Evolutionary conservation across 164 flowering plant genomes (phyloP), one percentile per base, ranked within the genome.

Genomic region (Tetracentron sinense): DNA sequence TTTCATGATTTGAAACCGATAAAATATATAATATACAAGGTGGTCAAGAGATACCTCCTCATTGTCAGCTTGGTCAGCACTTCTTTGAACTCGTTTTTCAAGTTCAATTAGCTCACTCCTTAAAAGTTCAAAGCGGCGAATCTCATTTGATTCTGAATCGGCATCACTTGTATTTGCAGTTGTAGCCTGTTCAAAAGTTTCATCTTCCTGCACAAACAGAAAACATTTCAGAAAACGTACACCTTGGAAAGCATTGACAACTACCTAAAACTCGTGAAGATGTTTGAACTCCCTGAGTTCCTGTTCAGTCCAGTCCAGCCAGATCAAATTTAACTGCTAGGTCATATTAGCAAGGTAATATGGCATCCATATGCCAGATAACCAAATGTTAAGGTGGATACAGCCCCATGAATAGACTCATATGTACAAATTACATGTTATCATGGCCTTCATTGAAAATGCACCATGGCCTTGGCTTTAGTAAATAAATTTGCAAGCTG

Each of bases 61-160:
- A 73, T 66, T 63, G 58, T 79, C 86, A 60, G 79, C 68, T 63
- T 58, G 80, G 62, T 75, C 72, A 21, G 94, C 72, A 75, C 94
- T 88, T 74, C 76, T 85, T 63, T 91, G 93, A 63, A 94, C 97
- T 65, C 99, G 78, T 67, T 81, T 83, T 68, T 94, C 99, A 67
- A 94, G 92, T 72, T 91, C 93, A 30, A 89, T 82, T 5, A 94
- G 79, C 67, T 94, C 97, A 73, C 67, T 79, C 71, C 92, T 85
- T 54, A 94, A 57, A 47, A 80, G 72, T 73, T 91, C 96, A 82
- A 94, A 94, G 8, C 97, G 92, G 20, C 17, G 81, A 54, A 86
- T 78, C 62, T 92, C 94, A 79, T 75, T 81, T 54, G 85, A 58
- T 60, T 83, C 88, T 10, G 85, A 66, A 21, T 72, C 79, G 16